Percentiles rank a stretch among this genome's conserved stretches.
Evolutionary conservation across 371 early-diverging fungal genomes (phyloP).

Genomic region (Mucor lusitanicus): DNA sequence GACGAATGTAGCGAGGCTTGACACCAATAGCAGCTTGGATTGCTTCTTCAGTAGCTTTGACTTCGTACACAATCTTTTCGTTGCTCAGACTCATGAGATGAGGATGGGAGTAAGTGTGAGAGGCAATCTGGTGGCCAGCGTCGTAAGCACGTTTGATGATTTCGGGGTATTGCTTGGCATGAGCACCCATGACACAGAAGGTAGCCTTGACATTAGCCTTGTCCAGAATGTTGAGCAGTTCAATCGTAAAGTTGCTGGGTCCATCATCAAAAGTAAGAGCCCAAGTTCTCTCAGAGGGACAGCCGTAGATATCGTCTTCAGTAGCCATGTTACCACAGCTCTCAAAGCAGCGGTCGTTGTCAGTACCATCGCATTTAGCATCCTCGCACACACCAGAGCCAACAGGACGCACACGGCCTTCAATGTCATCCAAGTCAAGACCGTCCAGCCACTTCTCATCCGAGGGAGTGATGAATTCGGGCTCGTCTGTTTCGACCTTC

Average conservation of each 20-base stretch:
- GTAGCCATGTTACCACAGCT: conserved; percentile 38
- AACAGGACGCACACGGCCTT: conserved; percentile 30
- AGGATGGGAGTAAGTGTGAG: conserved; percentile 55
- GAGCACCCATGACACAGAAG: conserved; percentile 68
- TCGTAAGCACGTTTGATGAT: conserved; percentile 44
- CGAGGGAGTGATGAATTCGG: conserved; percentile 7
- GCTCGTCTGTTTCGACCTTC: not conserved
- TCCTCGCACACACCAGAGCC: conserved; percentile 42
- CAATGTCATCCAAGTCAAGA: conserved; percentile 43
- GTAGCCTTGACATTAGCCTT: conserved; percentile 56
- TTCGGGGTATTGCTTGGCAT: conserved; percentile 27
- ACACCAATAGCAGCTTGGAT: conserved; percentile 50
- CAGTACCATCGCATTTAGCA: conserved; percentile 37
- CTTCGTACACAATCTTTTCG: conserved; percentile 34
- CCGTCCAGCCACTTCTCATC: conserved; percentile 46
- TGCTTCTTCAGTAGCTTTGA: conserved; percentile 47
- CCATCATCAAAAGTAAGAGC: conserved; percentile 70
- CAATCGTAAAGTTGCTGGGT: conserved; percentile 43
- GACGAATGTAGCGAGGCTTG: conserved; percentile 59
- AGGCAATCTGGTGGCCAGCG: conserved; percentile 54
- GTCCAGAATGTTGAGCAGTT: conserved; percentile 54
- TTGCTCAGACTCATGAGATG: conserved; percentile 41
- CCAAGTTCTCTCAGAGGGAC: conserved; percentile 26
- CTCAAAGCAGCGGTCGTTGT: conserved; percentile 45
- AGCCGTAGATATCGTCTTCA: conserved; percentile 40